Evolutionary conservation across 2,329 filamentous ascomycete species (phyloP).

Genomic region (Phaeomoniella chlamydospora): DNA sequence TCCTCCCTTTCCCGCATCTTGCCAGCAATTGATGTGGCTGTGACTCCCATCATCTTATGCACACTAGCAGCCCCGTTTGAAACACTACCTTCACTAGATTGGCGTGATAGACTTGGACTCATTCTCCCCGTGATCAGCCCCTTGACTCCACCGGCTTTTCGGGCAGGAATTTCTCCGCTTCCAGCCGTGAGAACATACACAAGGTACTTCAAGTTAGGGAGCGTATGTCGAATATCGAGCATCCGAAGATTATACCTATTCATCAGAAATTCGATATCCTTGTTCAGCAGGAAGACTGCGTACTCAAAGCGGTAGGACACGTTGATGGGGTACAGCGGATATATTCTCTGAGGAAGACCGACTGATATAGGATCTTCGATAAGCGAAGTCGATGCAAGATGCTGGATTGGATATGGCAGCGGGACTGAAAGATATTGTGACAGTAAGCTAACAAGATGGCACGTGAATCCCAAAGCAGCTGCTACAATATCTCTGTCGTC

Average conservation of each 20-base stretch:
- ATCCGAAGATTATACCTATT: slow-evolving; percentile 58
- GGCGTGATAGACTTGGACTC: slow-evolving; percentile 21
- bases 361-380: slow-evolving; percentile 59
- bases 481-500: slow-evolving; percentile 58
- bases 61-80: slow-evolving; percentile 12
- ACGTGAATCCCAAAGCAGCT: slow-evolving; percentile 67
- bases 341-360: slow-evolving; percentile 46
- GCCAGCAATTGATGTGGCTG: no score
- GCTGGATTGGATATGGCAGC: slow-evolving; percentile 64
- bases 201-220: slow-evolving; percentile 88
- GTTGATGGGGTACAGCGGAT: slow-evolving; percentile 64
- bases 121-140: slow-evolving; percentile 25
- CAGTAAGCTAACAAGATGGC: slow-evolving; percentile 59
- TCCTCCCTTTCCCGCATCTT: no score
- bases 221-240: slow-evolving; percentile 78
- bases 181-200: slow-evolving; percentile 81
- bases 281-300: slow-evolving; percentile 90
- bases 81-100: slow-evolving; percentile 24
- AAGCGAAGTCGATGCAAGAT: slow-evolving; percentile 58
- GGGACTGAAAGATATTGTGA: slow-evolving; percentile 70
- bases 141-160: slow-evolving; percentile 39
- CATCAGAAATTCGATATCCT: slow-evolving; percentile 66
- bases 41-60: no score
- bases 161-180: slow-evolving; percentile 42
- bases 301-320: slow-evolving; percentile 90